Base-by-base conservation (phyloP, 2,329 filamentous ascomycete genomes). In the Juglanconis oblonga region DNA sequence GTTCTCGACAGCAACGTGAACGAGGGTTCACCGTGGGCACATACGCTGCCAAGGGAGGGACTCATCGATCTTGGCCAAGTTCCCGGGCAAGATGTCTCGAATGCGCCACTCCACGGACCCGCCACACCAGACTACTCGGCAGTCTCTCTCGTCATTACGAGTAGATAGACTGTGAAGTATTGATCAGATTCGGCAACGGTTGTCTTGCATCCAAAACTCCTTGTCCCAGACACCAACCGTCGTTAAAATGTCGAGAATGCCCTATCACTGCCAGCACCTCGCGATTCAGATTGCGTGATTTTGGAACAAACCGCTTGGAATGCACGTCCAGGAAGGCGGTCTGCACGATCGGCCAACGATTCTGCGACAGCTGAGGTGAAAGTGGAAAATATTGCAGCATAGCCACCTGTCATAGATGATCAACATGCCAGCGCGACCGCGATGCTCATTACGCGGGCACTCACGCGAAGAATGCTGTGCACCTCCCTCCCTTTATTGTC, bases 381-480 rank as follows among this genome's bases (percentile, higher is more conserved):
- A 32, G 17, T 45, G 57, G 49, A 51, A 31, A 52, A 51, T 52
- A 52, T 56, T 52, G 52, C 57, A 51, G 44, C 35, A 42, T 52
- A 49, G 52, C 52, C 52, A 44, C 57, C 32, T 57, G 51, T 58
- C 58, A 36, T n/a, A 47, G 32, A 48, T 49, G 40, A 38, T 11
- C 29, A 55, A 17, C 58, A 57, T 61, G 47, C 61, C 61, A 61
- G 57, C 57, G 54, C 57, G 60, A 51, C 45, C 52, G 50, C 57
- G 53, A 33, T 57, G 4, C 24, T 47, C 29, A 33, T 53, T 40
- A 36, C 36, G 38, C 35, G 47, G 32, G 52, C 35, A 53, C 47
- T 50, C 52, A 45, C 51, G 52, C 10, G 35, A 56, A 42, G 52
- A 53, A 52, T 57, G 53, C 49, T 57, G 32, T 17, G 44, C 45